Base-by-base conservation (phyloP, 805 yeast species). In the Maudiozyma pseudohumilis region DNA sequence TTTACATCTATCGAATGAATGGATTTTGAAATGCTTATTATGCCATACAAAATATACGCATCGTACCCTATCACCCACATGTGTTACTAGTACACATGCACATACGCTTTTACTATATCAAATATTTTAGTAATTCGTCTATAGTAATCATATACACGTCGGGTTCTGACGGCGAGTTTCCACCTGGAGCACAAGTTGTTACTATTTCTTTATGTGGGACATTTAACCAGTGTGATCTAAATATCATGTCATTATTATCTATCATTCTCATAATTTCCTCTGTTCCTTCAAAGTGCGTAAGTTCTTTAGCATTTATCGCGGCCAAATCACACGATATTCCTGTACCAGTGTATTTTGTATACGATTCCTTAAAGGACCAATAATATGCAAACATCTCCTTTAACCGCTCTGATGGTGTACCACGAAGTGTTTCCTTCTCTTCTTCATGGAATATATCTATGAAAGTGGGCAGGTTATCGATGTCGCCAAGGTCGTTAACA, bases 321-420 rank as follows among this genome's bases (percentile, higher is more conserved):
- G 38, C 27, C 22, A 66, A 42, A 35, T 62, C 58, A 22, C 59
- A 55, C 37, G 63, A 63, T 11, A 75, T 53, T 0, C 94, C 94
- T 13, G 67, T 57, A 0, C 94, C 94, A 2, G 70, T 47, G 27
- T 68, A 71, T 49, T 84, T 84, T 6, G 83, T 70, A 49, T 74
- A 80, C 16, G 85, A 75, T 53, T 84, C 95, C 52, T 84, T 84
- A 38, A 84, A 55, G 0, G 94, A 81, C 95, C 95, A 84, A 25
- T 70, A 65, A 28, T 74, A 74, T 15, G 80, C 71, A 46, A 80
- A 70, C 2, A 62, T 6, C 50, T 43, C 34, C 60, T 58, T 10
- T 36, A 60, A 50, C 5, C 41, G 18, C 0, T 39, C 38, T 1
- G 49, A 44, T 39, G 7, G 77, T 43, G 19, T 56, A 48, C 6